Conservation (phyloP, 257 asterid genomes). For the Verbena officinalis region DNA sequence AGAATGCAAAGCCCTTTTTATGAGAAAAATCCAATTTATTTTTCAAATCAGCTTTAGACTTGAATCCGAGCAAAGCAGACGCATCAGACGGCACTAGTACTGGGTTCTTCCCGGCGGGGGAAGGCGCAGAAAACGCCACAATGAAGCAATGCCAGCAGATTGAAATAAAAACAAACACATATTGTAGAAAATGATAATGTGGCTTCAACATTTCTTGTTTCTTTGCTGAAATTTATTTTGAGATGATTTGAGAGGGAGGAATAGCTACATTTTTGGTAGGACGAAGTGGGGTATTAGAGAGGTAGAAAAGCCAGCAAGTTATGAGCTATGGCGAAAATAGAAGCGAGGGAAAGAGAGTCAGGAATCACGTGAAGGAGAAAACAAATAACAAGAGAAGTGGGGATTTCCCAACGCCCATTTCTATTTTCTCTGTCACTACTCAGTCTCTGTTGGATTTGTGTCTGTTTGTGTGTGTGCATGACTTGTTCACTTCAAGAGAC, state of each 20-base stretch:
- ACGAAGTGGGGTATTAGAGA: constrained; percentile 3
- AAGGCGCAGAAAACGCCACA: constrained; percentile 28
- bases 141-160: constrained; percentile 21
- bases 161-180: constrained; percentile 25
- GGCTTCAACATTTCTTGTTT: constrained; percentile 26
- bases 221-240: neutral
- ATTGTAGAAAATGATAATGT: constrained; percentile 13
- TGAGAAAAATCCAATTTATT: constrained; percentile 42
- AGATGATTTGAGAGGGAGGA: no score
- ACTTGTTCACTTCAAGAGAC: neutral
- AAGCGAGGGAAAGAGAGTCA: constrained; percentile 45
- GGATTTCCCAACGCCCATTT: constrained; percentile 26
- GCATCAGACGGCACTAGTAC: constrained; percentile 49
- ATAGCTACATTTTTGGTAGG: neutral
- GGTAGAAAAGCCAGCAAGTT: constrained; percentile 30
- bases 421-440: constrained; percentile 8
- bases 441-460: constrained; percentile 7
- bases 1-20: constrained; percentile 38
- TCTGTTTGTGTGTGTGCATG: neutral
- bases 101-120: constrained; percentile 12
- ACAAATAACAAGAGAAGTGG: constrained; percentile 40
- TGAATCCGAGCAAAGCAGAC: constrained; percentile 63
- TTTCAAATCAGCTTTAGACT: constrained; percentile 61
- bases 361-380: constrained; percentile 69
- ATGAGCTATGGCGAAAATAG: constrained; percentile 26